These are phyloP conservation scores for Pleurotus giganteus DNA, from an alignment of 768 basidiomycete species.

Conservation along the genomic window DNA sequence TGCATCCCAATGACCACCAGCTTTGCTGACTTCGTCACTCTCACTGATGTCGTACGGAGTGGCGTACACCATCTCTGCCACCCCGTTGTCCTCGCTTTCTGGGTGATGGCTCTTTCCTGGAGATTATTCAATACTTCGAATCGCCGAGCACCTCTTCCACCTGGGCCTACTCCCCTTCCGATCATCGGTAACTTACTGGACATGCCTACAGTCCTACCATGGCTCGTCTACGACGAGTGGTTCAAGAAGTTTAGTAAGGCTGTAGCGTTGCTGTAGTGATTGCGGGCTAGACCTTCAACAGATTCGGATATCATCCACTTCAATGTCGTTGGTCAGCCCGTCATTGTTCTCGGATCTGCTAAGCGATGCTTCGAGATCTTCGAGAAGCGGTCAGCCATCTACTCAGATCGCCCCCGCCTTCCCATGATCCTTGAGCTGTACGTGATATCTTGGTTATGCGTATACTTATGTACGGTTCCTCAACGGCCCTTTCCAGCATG, in stretches of 20 bases:
- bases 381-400: conserved; percentile 24
- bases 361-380: conserved; percentile 22
- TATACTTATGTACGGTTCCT: neutral
- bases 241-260: conserved; percentile 32
- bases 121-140: neutral
- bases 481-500: neutral
- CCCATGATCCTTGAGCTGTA: conserved; percentile 19
- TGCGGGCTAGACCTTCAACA: neutral
- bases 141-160: conserved; percentile 23
- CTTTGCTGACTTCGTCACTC: neutral
- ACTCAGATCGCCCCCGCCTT: conserved; percentile 22
- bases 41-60: neutral
- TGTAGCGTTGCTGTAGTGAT: neutral
- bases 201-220: conserved; percentile 30
- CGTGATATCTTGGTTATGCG: neutral
- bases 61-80: neutral
- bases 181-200: conserved; percentile 35
- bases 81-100: neutral
- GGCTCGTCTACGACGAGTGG: conserved; percentile 32
- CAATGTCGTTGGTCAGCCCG: conserved; percentile 18
- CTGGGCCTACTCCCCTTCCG: conserved; percentile 33
- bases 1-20: neutral
- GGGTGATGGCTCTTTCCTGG: neutral
- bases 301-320: conserved; percentile 26
- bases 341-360: conserved; percentile 21